Evolutionary conservation across 176 grass and related monocot genomes (phyloP), one percentile per base, ranked within the genome.

Genomic region (Phoenix dactylifera): DNA sequence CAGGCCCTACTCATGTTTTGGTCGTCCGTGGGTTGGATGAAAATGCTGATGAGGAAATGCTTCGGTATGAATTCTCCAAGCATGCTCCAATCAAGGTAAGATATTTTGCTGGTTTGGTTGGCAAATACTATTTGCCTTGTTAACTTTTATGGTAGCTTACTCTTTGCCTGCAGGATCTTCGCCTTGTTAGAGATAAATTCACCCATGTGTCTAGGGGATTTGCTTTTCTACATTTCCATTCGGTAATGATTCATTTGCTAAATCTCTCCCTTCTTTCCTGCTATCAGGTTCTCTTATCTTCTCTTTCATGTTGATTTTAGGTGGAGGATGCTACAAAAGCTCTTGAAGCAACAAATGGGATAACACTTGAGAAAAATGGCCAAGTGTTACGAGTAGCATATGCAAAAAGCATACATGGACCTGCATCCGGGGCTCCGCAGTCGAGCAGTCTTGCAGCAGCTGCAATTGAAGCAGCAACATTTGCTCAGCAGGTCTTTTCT

Each of bases 171-270:
- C 79, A 93, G 94, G 88, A 98, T 70, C 89, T 98, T 24, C 94
- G 85, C 23, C 88, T 98, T 74, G 88, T 98, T 29, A 83, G 94
- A 76, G 94, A 93, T 77, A 92, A 85, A 72, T 98, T 98, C 66
- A 98, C 94, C 79, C 94, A 98, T 76, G 94, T 98, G 18, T 98
- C 94, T 18, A 88, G 89, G 67, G 94, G 94, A 72, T 98, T 98
- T 63, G 94, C 94, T 49, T 98, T 98, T 44, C 64, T 98, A 51
- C 94, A 98, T 82, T 98, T 98, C 76, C 82, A 93, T 80, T 92
- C 94, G 28, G 94, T 92, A 86, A 80, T 72, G 74, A 22, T 19
- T 67, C 28, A 50, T 10, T 66, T 63, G 22, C 30, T 67, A 59
- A 48, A 14, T 51, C 28, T 64, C 19, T 63, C 32, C 16, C 3